Evolutionary conservation across 208 protist genomes (phyloP).

Genomic region (Kentomonas sorsogonicus): DNA sequence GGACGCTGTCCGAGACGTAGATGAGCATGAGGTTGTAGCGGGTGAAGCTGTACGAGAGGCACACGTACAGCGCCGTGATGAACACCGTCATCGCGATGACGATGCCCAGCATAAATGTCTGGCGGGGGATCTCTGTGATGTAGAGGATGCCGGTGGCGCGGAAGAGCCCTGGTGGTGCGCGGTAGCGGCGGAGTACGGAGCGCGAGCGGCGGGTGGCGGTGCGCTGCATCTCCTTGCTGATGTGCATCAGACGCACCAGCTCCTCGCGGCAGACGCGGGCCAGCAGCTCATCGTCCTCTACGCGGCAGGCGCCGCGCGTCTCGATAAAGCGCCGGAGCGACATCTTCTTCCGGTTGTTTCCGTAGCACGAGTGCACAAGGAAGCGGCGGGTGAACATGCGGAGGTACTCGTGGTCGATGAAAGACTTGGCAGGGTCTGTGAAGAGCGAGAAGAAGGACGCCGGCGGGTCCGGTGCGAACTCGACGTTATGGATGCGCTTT

Average conservation of each 20-base stretch:
- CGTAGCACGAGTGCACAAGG: constrained; percentile 68
- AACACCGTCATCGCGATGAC: constrained; percentile 39
- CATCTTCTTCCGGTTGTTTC: constrained; percentile 62
- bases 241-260: constrained; percentile 53
- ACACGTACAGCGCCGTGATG: constrained; percentile 22
- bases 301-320: constrained; percentile 44
- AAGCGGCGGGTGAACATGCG: constrained; percentile 82
- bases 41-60: constrained; percentile 21
- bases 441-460: constrained; percentile 65
- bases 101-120: constrained; percentile 58
- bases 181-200: constrained; percentile 28
- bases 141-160: constrained; percentile 53
- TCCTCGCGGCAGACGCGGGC: constrained; percentile 47
- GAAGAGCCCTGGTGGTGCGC: constrained; percentile 38
- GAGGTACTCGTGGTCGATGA: constrained; percentile 80
- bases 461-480: constrained; percentile 54
- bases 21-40: constrained; percentile 12
- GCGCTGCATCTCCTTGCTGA: constrained; percentile 50
- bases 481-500: constrained; percentile 57
- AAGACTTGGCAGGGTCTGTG: constrained; percentile 26
- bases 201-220: constrained; percentile 20
- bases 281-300: constrained; percentile 56
- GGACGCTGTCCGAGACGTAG: constrained; percentile 31
- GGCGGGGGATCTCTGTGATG: constrained; percentile 49
- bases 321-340: constrained; percentile 60